These are phyloP conservation scores for Pleurotus ostreatus DNA, from an alignment of 768 basidiomycete species.

Conservation along the genomic window DNA sequence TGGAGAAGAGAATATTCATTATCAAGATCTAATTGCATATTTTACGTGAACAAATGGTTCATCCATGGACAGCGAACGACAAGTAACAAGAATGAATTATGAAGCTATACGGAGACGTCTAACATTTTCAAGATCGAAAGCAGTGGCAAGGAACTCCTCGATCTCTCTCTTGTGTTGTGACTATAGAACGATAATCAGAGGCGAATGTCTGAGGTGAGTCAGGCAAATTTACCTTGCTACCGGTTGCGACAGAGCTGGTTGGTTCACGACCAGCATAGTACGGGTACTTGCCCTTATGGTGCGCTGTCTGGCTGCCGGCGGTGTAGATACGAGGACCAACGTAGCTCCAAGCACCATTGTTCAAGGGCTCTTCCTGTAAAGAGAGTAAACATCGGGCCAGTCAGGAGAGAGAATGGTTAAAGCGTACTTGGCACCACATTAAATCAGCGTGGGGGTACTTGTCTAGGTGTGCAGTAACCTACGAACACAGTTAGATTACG, in stretches of 20 bases:
- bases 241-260: conserved; percentile 88
- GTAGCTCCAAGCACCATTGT: conserved; percentile 97
- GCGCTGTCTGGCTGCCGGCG: conserved; percentile 83
- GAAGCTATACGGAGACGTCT: conserved; percentile 14
- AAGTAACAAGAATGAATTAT: background rate
- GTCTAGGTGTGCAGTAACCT: conserved; percentile 93
- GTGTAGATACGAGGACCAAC: conserved; percentile 92
- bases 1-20: too few relatives aligned
- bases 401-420: background rate
- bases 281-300: conserved; percentile 91
- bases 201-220: background rate
- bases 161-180: conserved; percentile 89
- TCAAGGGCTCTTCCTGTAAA: conserved; percentile 84
- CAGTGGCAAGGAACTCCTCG: conserved; percentile 61
- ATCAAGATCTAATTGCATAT: too few relatives aligned
- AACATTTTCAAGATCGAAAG: conserved; percentile 40
- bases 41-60: too few relatives aligned
- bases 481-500: conserved; percentile 9
- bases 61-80: too few relatives aligned
- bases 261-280: conserved; percentile 91
- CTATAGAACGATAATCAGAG: conserved; percentile 33
- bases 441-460: conserved; percentile 93
- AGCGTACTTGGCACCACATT: conserved; percentile 81
- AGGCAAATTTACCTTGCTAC: conserved; percentile 65
- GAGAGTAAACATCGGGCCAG: conserved; percentile 1